Percentiles rank a stretch among this genome's conserved stretches.
Conservation (phyloP, 768 basidiomycete genomes). For the Russula brevipes region DNA sequence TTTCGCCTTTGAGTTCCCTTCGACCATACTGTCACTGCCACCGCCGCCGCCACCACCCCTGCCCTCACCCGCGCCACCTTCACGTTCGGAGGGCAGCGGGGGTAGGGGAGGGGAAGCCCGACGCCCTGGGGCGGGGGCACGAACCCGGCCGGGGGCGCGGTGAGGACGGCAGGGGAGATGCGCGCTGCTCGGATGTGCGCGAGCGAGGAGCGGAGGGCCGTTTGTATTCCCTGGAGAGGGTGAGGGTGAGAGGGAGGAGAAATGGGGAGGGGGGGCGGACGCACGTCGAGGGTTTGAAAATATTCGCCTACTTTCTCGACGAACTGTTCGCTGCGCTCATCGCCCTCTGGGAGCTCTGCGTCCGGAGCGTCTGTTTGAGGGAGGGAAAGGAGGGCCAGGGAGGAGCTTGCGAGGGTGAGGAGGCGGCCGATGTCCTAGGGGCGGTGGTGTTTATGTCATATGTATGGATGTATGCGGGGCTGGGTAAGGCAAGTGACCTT, state of each 20-base stretch:
- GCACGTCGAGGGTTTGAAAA: constrained; percentile 75
- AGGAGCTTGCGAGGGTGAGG: constrained; percentile 69
- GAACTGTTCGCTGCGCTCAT: constrained; percentile 80
- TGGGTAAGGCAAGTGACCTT: constrained; percentile 44
- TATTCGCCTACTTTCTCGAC: constrained; percentile 82
- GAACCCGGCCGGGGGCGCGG: constrained; percentile 66
- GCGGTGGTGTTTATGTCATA: not conserved
- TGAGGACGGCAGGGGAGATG: constrained; percentile 84
- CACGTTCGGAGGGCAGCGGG: constrained; percentile 30
- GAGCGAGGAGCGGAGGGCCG: constrained; percentile 67
- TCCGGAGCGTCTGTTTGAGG: constrained; percentile 72
- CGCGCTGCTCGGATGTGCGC: constrained; percentile 78
- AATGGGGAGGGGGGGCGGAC: constrained; percentile 19
- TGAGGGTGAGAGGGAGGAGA: not conserved
- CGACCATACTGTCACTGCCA: too few species aligned
- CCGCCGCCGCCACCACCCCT: not conserved
- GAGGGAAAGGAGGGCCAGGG: constrained; percentile 72
- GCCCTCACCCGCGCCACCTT: constrained; percentile 27
- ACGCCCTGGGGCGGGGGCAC: constrained; percentile 76
- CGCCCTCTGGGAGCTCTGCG: constrained; percentile 68
- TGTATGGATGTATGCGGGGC: too few species aligned
- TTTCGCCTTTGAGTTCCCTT: not conserved
- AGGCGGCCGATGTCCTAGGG: constrained; percentile 71
- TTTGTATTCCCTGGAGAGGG: constrained; percentile 59
- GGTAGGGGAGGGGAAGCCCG: constrained; percentile 57